phyloP scores from a whole-genome alignment of 176 grass and related monocot genomes.

The Chrysopogon serrulatus region DNA sequence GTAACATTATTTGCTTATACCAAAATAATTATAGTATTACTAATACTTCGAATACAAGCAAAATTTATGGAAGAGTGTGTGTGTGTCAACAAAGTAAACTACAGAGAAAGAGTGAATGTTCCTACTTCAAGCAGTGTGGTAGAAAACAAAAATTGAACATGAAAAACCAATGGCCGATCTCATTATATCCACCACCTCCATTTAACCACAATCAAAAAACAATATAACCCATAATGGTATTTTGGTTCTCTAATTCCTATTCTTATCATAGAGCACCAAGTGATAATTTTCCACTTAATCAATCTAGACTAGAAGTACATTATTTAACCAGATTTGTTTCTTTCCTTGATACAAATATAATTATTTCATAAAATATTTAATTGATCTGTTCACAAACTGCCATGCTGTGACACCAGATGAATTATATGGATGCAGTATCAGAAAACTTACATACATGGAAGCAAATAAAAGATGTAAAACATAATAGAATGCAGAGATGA shows the following conservation, averaged over 20 bases:
- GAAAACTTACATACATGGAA: background rate
- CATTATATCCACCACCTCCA: background rate
- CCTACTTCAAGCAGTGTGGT: background rate
- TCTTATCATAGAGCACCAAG: background rate
- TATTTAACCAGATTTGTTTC: background rate
- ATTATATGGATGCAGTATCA: background rate
- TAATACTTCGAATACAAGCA: background rate
- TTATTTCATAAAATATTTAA: background rate
- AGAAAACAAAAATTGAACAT: background rate
- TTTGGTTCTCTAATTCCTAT: background rate
- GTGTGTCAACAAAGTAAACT: background rate
- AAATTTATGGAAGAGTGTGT: background rate
- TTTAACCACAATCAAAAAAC: background rate
- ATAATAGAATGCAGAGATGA: slow-evolving; percentile 15
- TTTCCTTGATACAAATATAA: background rate
- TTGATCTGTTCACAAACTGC: background rate
- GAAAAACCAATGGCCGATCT: background rate
- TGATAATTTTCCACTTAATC: background rate
- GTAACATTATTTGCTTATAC: background rate
- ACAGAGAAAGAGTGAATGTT: background rate
- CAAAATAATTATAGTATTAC: background rate
- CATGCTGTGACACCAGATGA: background rate
- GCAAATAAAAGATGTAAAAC: background rate
- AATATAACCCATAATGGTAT: background rate
- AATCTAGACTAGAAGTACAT: background rate